These are phyloP conservation scores for Pythium sp. DNA, from an alignment of 352 stramenopile genomes.

Conservation along the genomic window DNA sequence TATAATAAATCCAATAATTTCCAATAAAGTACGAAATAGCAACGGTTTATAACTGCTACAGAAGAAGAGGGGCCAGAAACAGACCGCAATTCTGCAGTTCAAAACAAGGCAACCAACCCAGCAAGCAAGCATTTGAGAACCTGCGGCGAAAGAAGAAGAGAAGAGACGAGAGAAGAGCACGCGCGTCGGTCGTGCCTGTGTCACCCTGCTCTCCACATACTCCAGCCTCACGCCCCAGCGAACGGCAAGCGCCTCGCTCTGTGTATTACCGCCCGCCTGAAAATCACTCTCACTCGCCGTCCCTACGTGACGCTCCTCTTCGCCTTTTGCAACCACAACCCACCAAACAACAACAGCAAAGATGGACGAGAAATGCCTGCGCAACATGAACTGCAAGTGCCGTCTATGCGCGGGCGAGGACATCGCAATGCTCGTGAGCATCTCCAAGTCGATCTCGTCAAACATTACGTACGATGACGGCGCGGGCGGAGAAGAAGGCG, in stretches of 20 bases:
- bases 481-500: slow-evolving; percentile 26
- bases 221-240: not conserved
- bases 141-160: slow-evolving; percentile 3
- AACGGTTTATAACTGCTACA: not conserved
- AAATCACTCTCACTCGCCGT: not conserved
- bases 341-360: slow-evolving; percentile 3
- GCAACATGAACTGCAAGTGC: slow-evolving; percentile 87
- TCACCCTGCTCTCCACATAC: not conserved
- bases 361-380: slow-evolving; percentile 83
- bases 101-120: not conserved
- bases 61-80: not conserved
- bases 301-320: no score
- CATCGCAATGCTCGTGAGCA: slow-evolving; percentile 67
- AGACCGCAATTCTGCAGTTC: not conserved
- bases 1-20: not conserved
- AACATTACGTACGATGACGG: slow-evolving; percentile 68
- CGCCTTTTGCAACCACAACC: not conserved
- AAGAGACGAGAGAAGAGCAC: not conserved
- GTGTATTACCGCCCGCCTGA: not conserved
- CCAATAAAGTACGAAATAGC: slow-evolving; percentile 10
- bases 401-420: slow-evolving; percentile 80
- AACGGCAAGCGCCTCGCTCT: not conserved
- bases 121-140: slow-evolving; percentile 3
- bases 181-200: not conserved
- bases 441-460: slow-evolving; percentile 80